These are phyloP conservation scores for Neofusicoccum laricinum DNA, from an alignment of 2,329 filamentous ascomycete genomes.

Conservation along the genomic window DNA sequence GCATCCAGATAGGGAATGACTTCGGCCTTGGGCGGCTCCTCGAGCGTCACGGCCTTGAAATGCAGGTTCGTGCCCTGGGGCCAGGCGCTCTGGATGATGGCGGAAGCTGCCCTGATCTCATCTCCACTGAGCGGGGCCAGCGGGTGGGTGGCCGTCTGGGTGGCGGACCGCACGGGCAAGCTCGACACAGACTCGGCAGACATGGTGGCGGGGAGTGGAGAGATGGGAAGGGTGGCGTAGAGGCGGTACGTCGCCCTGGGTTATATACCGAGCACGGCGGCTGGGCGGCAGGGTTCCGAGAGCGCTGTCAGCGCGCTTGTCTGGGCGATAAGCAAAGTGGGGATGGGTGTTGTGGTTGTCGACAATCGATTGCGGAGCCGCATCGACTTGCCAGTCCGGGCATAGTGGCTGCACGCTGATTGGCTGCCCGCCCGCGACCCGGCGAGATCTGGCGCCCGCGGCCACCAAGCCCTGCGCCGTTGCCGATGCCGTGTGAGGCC, in stretches of 20 bases:
- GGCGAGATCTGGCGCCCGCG: neutral
- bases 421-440: neutral
- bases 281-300: neutral
- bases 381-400: neutral
- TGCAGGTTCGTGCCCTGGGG: conserved; percentile 55
- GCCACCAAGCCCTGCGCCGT: neutral
- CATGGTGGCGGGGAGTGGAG: conserved; percentile 1
- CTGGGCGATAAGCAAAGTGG: conserved; percentile 17
- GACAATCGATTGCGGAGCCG: conserved; percentile 4
- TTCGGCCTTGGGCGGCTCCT: conserved; percentile 62
- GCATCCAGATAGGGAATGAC: conserved; percentile 61
- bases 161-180: conserved; percentile 1
- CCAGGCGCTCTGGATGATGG: conserved; percentile 54
- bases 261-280: neutral
- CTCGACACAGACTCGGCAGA: conserved; percentile 7
- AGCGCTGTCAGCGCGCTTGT: neutral
- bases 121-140: conserved; percentile 57
- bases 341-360: conserved; percentile 11
- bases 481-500: neutral
- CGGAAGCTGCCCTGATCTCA: conserved; percentile 54
- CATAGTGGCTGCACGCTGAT: neutral
- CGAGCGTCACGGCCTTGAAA: conserved; percentile 66
- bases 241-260: neutral
- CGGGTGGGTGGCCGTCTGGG: conserved; percentile 45
- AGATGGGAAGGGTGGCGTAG: neutral